These are phyloP conservation scores for Hanseniaspora singularis DNA, from an alignment of 805 yeast genomes.

Conservation along the genomic window DNA sequence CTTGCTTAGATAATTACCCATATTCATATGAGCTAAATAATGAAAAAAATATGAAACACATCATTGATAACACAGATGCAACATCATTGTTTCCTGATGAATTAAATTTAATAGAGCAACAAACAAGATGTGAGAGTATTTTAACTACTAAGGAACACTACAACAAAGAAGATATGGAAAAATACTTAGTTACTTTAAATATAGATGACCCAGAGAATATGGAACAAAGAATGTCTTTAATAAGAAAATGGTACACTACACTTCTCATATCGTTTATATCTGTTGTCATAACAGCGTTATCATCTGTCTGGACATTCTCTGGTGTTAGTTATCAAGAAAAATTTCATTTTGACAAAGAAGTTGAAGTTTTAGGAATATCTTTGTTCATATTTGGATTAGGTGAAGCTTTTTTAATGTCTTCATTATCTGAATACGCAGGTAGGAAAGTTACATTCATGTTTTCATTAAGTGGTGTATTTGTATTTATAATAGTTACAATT, in stretches of 20 bases:
- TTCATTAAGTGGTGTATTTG: slow-evolving; percentile 46
- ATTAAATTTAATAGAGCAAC: neutral
- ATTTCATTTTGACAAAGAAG: slow-evolving; percentile 45
- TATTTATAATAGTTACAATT: slow-evolving; percentile 45
- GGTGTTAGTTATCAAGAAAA: slow-evolving; percentile 37
- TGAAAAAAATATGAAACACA: no score
- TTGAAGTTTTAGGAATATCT: slow-evolving; percentile 45
- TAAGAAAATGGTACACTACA: slow-evolving; percentile 48
- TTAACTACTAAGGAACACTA: neutral
- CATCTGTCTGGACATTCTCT: slow-evolving; percentile 58
- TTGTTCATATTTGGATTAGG: slow-evolving; percentile 64
- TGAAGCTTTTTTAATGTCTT: slow-evolving; percentile 54
- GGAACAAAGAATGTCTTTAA: slow-evolving; percentile 29
- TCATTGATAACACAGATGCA: no score
- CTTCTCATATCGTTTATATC: slow-evolving; percentile 43
- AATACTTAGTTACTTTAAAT: neutral
- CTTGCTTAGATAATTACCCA: no score
- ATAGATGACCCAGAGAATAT: slow-evolving; percentile 26
- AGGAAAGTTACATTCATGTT: slow-evolving; percentile 48
- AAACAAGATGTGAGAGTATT: neutral
- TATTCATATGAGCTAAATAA: no score
- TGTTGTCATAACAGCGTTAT: slow-evolving; percentile 52
- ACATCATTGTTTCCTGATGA: slow-evolving; percentile 8
- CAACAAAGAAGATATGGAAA: neutral
- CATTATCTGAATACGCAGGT: slow-evolving; percentile 57